These are phyloP conservation scores for Suillus subluteus DNA, from an alignment of 768 basidiomycete species.

Conservation along the genomic window DNA sequence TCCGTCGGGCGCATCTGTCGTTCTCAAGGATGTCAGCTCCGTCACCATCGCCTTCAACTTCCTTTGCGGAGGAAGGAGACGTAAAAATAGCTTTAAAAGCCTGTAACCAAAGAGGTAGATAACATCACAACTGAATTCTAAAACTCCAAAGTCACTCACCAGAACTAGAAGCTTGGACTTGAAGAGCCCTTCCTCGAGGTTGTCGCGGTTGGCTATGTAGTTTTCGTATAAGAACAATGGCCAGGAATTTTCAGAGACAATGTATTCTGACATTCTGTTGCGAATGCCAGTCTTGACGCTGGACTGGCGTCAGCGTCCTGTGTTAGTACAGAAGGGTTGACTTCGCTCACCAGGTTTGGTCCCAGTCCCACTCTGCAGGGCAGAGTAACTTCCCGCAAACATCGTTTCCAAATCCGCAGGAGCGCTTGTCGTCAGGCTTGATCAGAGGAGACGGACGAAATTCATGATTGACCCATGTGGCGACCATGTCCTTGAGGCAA, in stretches of 20 bases:
- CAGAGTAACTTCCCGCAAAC: slow-evolving; percentile 3
- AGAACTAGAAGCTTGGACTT: slow-evolving; percentile 17
- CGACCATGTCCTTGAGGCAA: not conserved
- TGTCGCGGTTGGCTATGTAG: not conserved
- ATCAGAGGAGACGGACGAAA: not conserved
- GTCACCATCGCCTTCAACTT: not conserved
- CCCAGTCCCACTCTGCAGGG: not conserved
- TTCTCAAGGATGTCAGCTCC: slow-evolving; percentile 5
- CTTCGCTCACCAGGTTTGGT: not conserved
- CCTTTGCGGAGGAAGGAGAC: slow-evolving; percentile 17
- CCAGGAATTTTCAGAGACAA: slow-evolving; percentile 18
- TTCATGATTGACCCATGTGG: not conserved
- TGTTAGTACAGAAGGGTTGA: not conserved
- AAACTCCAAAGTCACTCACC: slow-evolving; percentile 11
- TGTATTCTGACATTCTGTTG: slow-evolving; percentile 11
- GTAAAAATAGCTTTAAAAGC: slow-evolving; percentile 19
- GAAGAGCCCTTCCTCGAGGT: slow-evolving; percentile 20
- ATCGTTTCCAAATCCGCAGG: not conserved
- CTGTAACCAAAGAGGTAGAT: slow-evolving; percentile 2
- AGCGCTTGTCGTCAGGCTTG: not conserved
- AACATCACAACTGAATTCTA: no score
- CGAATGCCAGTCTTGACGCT: slow-evolving; percentile 11
- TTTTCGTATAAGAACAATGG: slow-evolving; percentile 19
- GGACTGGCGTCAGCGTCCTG: not conserved
- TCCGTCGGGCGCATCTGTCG: not conserved